Evolutionary conservation across 805 yeast species (phyloP).

Genomic region (Saccharomycopsis schoenii): DNA sequence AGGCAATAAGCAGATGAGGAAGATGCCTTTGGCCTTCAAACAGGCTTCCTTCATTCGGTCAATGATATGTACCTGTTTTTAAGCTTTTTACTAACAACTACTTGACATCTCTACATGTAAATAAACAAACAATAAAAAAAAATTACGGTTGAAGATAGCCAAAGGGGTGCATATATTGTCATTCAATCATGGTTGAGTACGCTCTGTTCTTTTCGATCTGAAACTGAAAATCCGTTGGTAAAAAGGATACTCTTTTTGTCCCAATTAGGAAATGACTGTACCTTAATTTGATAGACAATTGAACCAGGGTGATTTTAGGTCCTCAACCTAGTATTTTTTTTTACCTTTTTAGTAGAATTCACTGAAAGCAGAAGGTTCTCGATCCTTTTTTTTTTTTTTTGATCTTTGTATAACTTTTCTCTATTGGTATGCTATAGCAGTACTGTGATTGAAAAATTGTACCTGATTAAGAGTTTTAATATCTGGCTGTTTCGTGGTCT

Average conservation of each 20-base stretch:
- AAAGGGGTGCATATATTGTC: not conserved
- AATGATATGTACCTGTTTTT: no score
- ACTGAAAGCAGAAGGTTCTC: not conserved
- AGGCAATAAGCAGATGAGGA: no score
- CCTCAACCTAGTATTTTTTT: not conserved
- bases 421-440: not conserved
- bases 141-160: not conserved
- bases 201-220: not conserved
- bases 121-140: not conserved
- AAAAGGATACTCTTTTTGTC: not conserved
- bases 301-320: not conserved
- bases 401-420: not conserved
- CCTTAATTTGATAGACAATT: not conserved
- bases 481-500: no score
- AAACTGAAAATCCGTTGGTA: not conserved
- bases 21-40: no score
- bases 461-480: no score
- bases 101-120: not conserved
- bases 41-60: no score
- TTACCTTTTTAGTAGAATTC: not conserved
- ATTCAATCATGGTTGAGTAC: not conserved
- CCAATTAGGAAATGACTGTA: not conserved
- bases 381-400: not conserved
- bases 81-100: no score
- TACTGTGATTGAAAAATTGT: no score